Base-by-base conservation (phyloP, 208 protist genomes). In the Trypanosomatidae sp. region DNA sequence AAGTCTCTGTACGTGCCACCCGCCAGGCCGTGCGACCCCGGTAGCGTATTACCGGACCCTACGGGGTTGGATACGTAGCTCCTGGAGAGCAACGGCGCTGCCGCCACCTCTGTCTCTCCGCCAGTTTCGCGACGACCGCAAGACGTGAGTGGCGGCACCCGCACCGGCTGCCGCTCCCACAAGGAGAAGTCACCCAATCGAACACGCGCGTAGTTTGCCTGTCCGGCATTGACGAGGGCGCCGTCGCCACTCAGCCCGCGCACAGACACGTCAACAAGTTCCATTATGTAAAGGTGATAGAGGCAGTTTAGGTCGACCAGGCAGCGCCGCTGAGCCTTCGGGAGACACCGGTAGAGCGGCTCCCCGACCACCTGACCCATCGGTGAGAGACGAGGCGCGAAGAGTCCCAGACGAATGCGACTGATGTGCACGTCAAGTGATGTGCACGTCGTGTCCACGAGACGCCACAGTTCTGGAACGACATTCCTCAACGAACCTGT, bases 301-400 rank as follows among this genome's bases (percentile, higher is more conserved):
- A 87, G 71, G 9, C 65, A 77, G 30, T 55, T 64, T n/a, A 78
- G 12, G 68, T 81, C 71, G 1, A 74, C 39, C 25, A 80, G 70
- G 25, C 71, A 50, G 15, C 66, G 74, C 6, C 62, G 73, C 59
- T 80, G 76, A 4, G 76, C 70, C 17, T 28, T 41, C 3, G 85
- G 83, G 10, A 92, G 71, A 68, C 85, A 90, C 28, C 85, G 85
- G 65, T 79, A 79, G 22, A 92, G 73, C 9, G 88, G 84, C 44
- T 92, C 81, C 30, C 88, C 88, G 28, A 92, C 71, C 19, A 69
- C 76, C 25, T 76, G 46, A n/a, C 85, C 81, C 69, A 82, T 76
- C 36, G 85, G 85, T 19, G 88, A 92, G 28, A 92, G 84, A 13
- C 88, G 83, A 17, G 88, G 85, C 41, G 88, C 80, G 62, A 84